These are phyloP conservation scores for Coelastrella sp. DNA, from an alignment of 139 green algal genomes.

Conservation along the genomic window DNA sequence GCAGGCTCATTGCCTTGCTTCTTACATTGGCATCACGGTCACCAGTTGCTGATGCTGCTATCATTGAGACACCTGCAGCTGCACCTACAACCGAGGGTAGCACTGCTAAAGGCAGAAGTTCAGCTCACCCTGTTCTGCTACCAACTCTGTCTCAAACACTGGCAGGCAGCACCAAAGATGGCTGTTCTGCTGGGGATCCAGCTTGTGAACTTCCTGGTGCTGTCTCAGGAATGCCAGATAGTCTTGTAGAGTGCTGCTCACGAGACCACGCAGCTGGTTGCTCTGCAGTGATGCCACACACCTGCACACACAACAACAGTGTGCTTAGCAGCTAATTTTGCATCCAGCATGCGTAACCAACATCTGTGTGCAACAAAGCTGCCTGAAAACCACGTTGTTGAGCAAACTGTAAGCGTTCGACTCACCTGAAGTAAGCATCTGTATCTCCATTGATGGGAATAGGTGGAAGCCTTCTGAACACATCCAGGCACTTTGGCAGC, in stretches of 20 bases:
- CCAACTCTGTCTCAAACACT: conserved; percentile 73
- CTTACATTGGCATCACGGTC: conserved; percentile 35
- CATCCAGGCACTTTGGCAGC: conserved; percentile 75
- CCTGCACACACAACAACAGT: conserved; percentile 33
- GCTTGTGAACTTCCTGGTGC: conserved; percentile 53
- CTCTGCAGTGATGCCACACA: conserved; percentile 71
- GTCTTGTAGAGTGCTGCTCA: conserved; percentile 56
- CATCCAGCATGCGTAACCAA: background rate
- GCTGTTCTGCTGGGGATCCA: conserved; percentile 66
- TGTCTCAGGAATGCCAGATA: conserved; percentile 67
- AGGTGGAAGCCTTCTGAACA: conserved; percentile 78
- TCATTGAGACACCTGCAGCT: background rate
- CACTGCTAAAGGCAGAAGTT: background rate
- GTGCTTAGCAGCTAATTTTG: background rate
- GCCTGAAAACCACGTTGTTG: background rate
- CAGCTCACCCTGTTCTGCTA: conserved; percentile 38
- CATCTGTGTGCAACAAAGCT: too few relatives aligned
- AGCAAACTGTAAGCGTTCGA: background rate
- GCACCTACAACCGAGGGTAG: too few relatives aligned
- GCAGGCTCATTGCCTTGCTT: conserved; percentile 32
- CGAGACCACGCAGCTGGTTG: conserved; percentile 79
- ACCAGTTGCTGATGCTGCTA: conserved; percentile 5
- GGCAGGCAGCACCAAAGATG: conserved; percentile 62
- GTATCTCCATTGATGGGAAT: conserved; percentile 81
- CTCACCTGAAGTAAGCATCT: conserved; percentile 58